Evolutionary conservation across 176 grass and related monocot species (phyloP).

Genomic region (Carex parvula): DNA sequence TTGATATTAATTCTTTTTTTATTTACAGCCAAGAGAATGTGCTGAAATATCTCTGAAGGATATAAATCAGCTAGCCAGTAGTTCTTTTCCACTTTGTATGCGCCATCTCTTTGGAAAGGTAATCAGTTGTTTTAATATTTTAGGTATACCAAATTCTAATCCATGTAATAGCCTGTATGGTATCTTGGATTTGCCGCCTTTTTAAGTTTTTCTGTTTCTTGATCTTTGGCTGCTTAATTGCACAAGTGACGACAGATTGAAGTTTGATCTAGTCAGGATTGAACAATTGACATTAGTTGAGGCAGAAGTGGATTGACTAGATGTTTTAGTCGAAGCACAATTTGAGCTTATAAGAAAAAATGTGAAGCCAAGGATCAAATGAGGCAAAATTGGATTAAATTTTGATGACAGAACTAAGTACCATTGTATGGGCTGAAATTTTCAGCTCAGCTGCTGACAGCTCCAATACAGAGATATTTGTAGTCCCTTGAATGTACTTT

Average conservation of each 20-base stretch:
- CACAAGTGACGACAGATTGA: neutral
- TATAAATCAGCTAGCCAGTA: slow-evolving; percentile 74
- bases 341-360: neutral
- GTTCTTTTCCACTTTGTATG: slow-evolving; percentile 98
- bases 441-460: neutral
- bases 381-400: neutral
- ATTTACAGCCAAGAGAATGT: slow-evolving; percentile 61
- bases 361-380: neutral
- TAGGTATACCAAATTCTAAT: slow-evolving; percentile 6
- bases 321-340: neutral
- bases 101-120: slow-evolving; percentile 92
- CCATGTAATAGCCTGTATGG: neutral
- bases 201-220: neutral
- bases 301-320: neutral
- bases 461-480: neutral
- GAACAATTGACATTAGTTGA: neutral
- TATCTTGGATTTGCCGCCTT: neutral
- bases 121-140: slow-evolving; percentile 8
- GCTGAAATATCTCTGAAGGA: slow-evolving; percentile 86
- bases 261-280: neutral
- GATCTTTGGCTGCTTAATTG: slow-evolving; percentile 1
- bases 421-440: neutral
- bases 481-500: slow-evolving; percentile 14
- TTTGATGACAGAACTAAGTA: neutral
- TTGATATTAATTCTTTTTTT: slow-evolving; percentile 19